phyloP scores from a whole-genome alignment of 176 grass and related monocot species.

The Alloteropsis semialata region DNA sequence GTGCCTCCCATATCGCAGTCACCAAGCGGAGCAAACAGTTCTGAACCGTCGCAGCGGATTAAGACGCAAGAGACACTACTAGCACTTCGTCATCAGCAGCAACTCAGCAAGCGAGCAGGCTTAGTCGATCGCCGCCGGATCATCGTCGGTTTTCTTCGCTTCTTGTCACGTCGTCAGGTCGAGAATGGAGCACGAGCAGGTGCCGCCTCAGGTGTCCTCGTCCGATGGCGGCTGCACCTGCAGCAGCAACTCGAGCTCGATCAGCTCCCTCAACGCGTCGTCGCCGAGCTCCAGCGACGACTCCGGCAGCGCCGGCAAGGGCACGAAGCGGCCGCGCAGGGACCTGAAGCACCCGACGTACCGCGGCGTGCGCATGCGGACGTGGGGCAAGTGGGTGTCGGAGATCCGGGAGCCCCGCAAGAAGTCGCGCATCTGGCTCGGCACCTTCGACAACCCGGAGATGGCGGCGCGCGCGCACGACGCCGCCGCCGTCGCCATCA shows the following conservation, averaged over 20 bases:
- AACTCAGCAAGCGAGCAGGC: not conserved
- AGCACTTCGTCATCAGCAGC: not conserved
- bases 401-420: slow-evolving; percentile 88
- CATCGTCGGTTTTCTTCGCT: not conserved
- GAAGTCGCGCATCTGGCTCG: slow-evolving; percentile 94
- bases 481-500: slow-evolving; percentile 75
- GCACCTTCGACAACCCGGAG: slow-evolving; percentile 70
- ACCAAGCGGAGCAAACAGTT: not conserved
- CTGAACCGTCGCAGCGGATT: not conserved
- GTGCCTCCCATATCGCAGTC: slow-evolving; percentile 6
- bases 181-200: slow-evolving; percentile 28
- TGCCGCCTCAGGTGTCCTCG: not conserved
- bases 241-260: slow-evolving; percentile 26
- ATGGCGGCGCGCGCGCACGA: slow-evolving; percentile 88
- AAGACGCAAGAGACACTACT: not conserved
- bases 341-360: slow-evolving; percentile 80
- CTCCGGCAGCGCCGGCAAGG: not conserved
- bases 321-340: slow-evolving; percentile 62
- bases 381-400: slow-evolving; percentile 88
- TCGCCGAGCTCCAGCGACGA: slow-evolving; percentile 36
- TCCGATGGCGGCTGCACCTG: slow-evolving; percentile 20
- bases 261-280: slow-evolving; percentile 33
- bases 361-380: slow-evolving; percentile 78
- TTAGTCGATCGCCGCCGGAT: not conserved
- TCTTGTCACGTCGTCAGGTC: not conserved